phyloP scores from a whole-genome alignment of 2,329 filamentous ascomycete genomes.

The Ceratocystis smalleyi region DNA sequence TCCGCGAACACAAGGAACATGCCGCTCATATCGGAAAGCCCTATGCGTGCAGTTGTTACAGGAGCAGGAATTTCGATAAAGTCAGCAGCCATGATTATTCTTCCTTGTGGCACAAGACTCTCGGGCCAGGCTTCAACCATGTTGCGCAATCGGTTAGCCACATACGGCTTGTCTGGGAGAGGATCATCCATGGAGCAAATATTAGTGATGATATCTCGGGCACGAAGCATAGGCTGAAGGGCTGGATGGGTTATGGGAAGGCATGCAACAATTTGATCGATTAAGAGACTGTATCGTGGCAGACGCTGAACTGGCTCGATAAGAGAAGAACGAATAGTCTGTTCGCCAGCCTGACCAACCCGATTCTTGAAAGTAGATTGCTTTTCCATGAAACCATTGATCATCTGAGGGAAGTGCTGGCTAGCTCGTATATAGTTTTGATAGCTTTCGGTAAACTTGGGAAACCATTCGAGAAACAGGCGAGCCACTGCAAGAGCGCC shows the following conservation, averaged over 20 bases:
- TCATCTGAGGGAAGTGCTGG: conserved; percentile 66
- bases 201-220: conserved; percentile 83
- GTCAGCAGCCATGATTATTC: conserved; percentile 68
- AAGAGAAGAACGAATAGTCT: conserved; percentile 73
- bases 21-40: conserved; percentile 31
- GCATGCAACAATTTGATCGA: conserved; percentile 83
- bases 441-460: conserved; percentile 79
- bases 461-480: conserved; percentile 79
- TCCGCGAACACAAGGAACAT: conserved; percentile 78
- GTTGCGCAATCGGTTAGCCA: conserved; percentile 57
- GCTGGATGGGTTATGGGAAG: conserved; percentile 77
- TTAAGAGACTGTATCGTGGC: conserved; percentile 86
- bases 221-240: conserved; percentile 66
- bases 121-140: conserved; percentile 65
- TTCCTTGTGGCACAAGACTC: conserved; percentile 55
- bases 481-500: conserved; percentile 66
- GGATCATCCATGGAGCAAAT: conserved; percentile 84
- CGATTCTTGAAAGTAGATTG: conserved; percentile 70
- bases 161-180: conserved; percentile 53
- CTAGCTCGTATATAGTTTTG: conserved; percentile 86
- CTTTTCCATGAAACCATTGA: conserved; percentile 64
- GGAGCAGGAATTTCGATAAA: conserved; percentile 62
- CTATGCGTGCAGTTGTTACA: conserved; percentile 28
- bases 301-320: conserved; percentile 94
- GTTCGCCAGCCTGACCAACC: conserved; percentile 73